Evolutionary conservation across 176 grass and related monocot species (phyloP).

Genomic region (Avena eriantha): DNA sequence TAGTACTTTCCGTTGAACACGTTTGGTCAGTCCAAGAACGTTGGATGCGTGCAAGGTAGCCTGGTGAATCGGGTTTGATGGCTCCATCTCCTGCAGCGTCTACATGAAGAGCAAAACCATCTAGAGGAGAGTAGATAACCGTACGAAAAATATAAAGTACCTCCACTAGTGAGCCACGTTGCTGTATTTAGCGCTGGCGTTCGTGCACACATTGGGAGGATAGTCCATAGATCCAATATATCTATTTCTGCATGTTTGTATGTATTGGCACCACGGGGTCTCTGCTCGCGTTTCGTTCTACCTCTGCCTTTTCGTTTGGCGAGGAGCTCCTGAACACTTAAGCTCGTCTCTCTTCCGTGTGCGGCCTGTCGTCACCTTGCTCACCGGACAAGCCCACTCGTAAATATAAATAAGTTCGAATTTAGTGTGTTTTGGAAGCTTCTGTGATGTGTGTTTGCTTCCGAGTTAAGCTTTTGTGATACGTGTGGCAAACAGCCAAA

Average conservation of each 20-base stretch:
- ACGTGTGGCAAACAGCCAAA: neutral
- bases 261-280: too few species aligned
- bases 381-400: neutral
- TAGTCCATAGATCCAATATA: too few species aligned
- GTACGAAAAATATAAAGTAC: too few species aligned
- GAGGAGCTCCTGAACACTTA: too few species aligned
- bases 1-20: neutral
- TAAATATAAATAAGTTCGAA: slow-evolving; percentile 17
- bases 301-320: too few species aligned
- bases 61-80: neutral
- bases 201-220: too few species aligned
- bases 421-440: neutral
- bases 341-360: neutral
- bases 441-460: neutral
- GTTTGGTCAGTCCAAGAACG: accelerated
- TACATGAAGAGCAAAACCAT: neutral
- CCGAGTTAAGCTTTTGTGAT: neutral
- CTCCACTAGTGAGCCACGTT: too few species aligned
- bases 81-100: accelerated
- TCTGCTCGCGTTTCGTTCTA: too few species aligned
- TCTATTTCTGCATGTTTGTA: too few species aligned
- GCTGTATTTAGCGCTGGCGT: too few species aligned
- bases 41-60: neutral
- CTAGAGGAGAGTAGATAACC: too few species aligned
- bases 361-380: neutral